Percentiles rank a stretch among this genome's conserved stretches.
These are phyloP conservation scores for Colletotrichum gigasporum DNA, from an alignment of 2,329 filamentous ascomycete genomes.

Conservation along the genomic window DNA sequence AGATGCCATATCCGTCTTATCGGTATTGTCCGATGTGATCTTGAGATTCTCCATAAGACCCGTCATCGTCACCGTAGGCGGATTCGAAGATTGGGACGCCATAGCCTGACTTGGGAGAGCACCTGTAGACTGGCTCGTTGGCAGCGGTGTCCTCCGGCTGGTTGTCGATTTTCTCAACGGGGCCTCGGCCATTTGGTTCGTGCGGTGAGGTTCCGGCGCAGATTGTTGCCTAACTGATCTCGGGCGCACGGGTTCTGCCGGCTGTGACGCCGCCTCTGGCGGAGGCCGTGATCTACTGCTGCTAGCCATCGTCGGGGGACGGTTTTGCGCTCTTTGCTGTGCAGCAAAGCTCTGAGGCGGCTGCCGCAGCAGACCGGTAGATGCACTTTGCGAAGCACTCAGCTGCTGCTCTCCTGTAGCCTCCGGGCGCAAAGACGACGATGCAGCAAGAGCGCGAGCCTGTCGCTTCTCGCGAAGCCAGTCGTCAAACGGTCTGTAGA, in stretches of 20 bases:
- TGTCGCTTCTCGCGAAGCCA: slow-evolving; percentile 64
- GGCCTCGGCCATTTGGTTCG: slow-evolving; percentile 18
- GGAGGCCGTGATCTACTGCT: slow-evolving; percentile 42
- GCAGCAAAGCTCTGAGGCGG: slow-evolving; percentile 73
- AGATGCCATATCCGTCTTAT: slow-evolving; percentile 49
- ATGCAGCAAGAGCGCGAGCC: slow-evolving; percentile 31
- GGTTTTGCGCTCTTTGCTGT: slow-evolving; percentile 68
- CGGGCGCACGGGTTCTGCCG: slow-evolving; percentile 19
- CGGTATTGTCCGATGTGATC: slow-evolving; percentile 35
- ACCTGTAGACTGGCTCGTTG: slow-evolving; percentile 29
- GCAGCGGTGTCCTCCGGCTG: slow-evolving; percentile 25
- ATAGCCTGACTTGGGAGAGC: slow-evolving; percentile 21
- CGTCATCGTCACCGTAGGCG: slow-evolving; percentile 26
- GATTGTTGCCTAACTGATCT: slow-evolving; percentile 27
- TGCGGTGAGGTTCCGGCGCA: slow-evolving; percentile 21
- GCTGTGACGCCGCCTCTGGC: slow-evolving; percentile 12
- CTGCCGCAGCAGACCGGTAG: slow-evolving; percentile 57
- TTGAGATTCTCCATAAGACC: slow-evolving; percentile 36
- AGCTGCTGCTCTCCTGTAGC: slow-evolving; percentile 45
- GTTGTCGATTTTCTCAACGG: slow-evolving; percentile 24
- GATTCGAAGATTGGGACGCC: slow-evolving; percentile 12
- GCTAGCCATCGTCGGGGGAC: slow-evolving; percentile 45
- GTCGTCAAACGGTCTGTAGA: slow-evolving; percentile 72
- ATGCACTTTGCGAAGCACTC: slow-evolving; percentile 43
- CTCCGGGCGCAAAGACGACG: slow-evolving; percentile 28